These are phyloP conservation scores for Didymella pinodella DNA, from an alignment of 2,329 filamentous ascomycete genomes.

Conservation along the genomic window DNA sequence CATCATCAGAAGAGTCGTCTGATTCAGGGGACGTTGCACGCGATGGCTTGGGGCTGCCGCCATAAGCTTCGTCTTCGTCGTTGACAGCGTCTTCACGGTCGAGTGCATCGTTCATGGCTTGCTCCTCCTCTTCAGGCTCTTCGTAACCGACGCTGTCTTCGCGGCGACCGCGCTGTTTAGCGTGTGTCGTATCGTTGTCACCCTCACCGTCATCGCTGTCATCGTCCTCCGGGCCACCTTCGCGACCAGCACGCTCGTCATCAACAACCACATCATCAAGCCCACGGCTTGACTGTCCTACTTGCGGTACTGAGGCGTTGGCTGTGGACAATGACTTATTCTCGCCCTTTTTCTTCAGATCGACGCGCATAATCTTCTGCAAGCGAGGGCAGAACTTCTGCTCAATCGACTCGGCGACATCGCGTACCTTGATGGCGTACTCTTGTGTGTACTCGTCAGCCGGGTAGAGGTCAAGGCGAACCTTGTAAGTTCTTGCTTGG, in stretches of 20 bases:
- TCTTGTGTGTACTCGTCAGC: constrained; percentile 81
- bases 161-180: constrained; percentile 78
- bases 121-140: constrained; percentile 90
- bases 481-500: constrained; percentile 83
- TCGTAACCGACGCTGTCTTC: constrained; percentile 87
- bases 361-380: constrained; percentile 73
- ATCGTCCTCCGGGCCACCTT: constrained; percentile 70
- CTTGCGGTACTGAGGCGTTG: constrained; percentile 74
- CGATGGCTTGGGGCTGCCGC: constrained; percentile 54
- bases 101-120: constrained; percentile 72
- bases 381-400: constrained; percentile 78
- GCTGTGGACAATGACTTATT: constrained; percentile 62
- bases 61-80: constrained; percentile 61
- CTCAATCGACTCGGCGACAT: constrained; percentile 83
- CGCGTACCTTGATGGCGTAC: constrained; percentile 80
- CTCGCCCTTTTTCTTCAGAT: constrained; percentile 79
- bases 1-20: constrained; percentile 38
- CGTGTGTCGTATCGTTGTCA: constrained; percentile 66
- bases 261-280: constrained; percentile 60
- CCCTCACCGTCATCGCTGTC: constrained; percentile 73
- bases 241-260: constrained; percentile 50
- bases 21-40: constrained; percentile 45
- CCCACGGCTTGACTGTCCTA: constrained; percentile 69
- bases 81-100: constrained; percentile 65
- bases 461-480: constrained; percentile 84